Evolutionary conservation across 768 basidiomycete species (phyloP).

Genomic region (Agrocybe pediades): DNA sequence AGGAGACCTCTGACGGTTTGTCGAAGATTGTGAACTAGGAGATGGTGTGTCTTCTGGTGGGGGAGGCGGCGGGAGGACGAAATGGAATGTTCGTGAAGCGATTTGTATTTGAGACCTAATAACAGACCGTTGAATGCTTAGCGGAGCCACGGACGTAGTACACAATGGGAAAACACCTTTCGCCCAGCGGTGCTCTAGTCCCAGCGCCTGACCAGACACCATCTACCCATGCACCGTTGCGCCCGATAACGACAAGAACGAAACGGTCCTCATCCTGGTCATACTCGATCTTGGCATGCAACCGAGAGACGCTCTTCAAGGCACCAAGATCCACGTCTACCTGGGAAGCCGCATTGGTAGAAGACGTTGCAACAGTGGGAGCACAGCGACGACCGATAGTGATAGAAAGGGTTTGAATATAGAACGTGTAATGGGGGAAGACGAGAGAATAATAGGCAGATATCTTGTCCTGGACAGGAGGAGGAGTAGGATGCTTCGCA

Average conservation of each 20-base stretch:
- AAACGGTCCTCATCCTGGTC: conserved; percentile 89
- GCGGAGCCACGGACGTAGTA: background rate
- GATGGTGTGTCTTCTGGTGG: conserved; percentile 81
- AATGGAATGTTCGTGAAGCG: conserved; percentile 95
- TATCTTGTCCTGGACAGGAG: conserved; percentile 70
- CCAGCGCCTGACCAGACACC: conserved; percentile 94
- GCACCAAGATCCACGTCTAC: conserved; percentile 94
- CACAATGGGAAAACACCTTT: conserved; percentile 56
- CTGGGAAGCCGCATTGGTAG: conserved; percentile 55
- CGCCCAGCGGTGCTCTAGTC: conserved; percentile 79
- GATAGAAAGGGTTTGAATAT: conserved; percentile 92
- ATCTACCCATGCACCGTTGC: conserved; percentile 98
- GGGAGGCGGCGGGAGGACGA: conserved; percentile 89
- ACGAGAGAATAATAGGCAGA: conserved; percentile 93
- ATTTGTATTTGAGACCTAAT: conserved; percentile 95
- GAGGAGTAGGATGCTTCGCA: conserved; percentile 29
- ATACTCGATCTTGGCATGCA: conserved; percentile 95
- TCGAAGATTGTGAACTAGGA: conserved; percentile 74
- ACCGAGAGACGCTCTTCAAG: conserved; percentile 94
- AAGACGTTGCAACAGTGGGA: conserved; percentile 54
- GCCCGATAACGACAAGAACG: conserved; percentile 87
- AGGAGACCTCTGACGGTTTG: conserved; percentile 70
- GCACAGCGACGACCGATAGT: conserved; percentile 91
- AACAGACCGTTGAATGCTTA: conserved; percentile 8
- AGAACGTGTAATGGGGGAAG: conserved; percentile 94